These are phyloP conservation scores for Colletotrichum tanaceti DNA, from an alignment of 2,329 filamentous ascomycete genomes.

Conservation along the genomic window DNA sequence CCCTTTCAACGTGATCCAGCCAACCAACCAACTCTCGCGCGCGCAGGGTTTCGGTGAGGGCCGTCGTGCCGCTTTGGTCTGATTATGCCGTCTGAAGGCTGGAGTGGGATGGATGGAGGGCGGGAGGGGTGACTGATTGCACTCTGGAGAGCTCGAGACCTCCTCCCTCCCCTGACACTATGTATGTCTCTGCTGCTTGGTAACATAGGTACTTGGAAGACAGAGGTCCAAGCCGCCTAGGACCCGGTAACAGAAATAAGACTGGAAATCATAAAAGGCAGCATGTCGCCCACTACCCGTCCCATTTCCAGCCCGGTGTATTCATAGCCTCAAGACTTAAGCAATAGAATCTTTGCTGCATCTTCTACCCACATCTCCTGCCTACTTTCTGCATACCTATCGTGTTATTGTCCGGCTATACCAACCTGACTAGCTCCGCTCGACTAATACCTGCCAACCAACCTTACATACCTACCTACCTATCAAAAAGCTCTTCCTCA, in stretches of 20 bases:
- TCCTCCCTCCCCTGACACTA: background rate
- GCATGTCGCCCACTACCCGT: slow-evolving; percentile 21
- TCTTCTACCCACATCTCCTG: slow-evolving; percentile 25
- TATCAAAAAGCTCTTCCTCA: background rate
- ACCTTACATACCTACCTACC: background rate
- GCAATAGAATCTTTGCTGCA: slow-evolving; percentile 31
- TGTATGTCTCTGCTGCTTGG: slow-evolving; percentile 1
- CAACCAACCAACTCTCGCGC: slow-evolving; percentile 22
- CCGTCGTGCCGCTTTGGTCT: slow-evolving; percentile 12
- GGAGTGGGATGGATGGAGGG: slow-evolving; percentile 13
- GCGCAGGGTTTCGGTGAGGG: slow-evolving; percentile 29
- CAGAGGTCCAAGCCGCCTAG: slow-evolving; percentile 14
- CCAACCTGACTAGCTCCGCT: slow-evolving; percentile 1
- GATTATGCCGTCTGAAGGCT: slow-evolving; percentile 21
- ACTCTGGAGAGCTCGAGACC: slow-evolving; percentile 26
- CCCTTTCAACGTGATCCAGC: slow-evolving; percentile 6
- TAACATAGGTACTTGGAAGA: slow-evolving; percentile 16
- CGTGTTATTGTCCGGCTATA: background rate
- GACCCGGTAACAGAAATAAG: slow-evolving; percentile 1
- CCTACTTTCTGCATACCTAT: background rate
- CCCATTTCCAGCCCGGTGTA: background rate
- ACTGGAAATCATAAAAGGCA: slow-evolving; percentile 36
- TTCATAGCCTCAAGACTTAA: slow-evolving; percentile 26
- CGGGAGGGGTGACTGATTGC: slow-evolving; percentile 29
- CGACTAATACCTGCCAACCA: background rate